phyloP scores from a whole-genome alignment of 2,329 filamentous ascomycete species.

The Diplocarpon mali region DNA sequence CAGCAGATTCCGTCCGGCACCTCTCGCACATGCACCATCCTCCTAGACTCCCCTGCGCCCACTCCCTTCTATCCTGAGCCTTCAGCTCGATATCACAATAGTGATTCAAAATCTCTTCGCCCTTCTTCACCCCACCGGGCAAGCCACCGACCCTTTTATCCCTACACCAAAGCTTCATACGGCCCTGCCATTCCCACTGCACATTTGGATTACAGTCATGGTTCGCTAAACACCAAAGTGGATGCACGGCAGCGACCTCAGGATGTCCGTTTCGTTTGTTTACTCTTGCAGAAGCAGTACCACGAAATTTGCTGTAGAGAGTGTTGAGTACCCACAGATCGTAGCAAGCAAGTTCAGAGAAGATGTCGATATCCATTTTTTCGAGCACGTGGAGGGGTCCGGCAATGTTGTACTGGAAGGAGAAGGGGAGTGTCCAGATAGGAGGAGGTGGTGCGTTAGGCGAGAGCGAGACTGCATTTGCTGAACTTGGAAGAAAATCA shows the following conservation, averaged over 20 bases:
- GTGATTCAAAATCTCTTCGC: constrained; percentile 83
- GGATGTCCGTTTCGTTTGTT: constrained; percentile 68
- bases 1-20: constrained; percentile 59
- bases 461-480: constrained; percentile 43
- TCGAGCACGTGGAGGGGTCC: constrained; percentile 67
- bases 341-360: constrained; percentile 43
- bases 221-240: constrained; percentile 92
- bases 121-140: constrained; percentile 56
- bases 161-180: constrained; percentile 59
- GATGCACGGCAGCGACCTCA: constrained; percentile 87
- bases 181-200: constrained; percentile 81
- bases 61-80: constrained; percentile 74
- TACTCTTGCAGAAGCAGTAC: constrained; percentile 79
- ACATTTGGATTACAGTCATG: constrained; percentile 95
- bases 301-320: constrained; percentile 83
- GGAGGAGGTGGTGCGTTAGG: constrained; percentile 45
- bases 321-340: constrained; percentile 85
- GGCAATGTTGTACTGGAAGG: constrained; percentile 64
- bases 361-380: constrained; percentile 77
- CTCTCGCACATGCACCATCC: constrained; percentile 80
- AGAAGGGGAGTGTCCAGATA: constrained; percentile 63
- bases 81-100: constrained; percentile 80
- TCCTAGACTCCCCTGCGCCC: constrained; percentile 78
- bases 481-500: constrained; percentile 44
- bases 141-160: constrained; percentile 43